phyloP scores from a whole-genome alignment of 805 yeast species.

The Candida orba region DNA sequence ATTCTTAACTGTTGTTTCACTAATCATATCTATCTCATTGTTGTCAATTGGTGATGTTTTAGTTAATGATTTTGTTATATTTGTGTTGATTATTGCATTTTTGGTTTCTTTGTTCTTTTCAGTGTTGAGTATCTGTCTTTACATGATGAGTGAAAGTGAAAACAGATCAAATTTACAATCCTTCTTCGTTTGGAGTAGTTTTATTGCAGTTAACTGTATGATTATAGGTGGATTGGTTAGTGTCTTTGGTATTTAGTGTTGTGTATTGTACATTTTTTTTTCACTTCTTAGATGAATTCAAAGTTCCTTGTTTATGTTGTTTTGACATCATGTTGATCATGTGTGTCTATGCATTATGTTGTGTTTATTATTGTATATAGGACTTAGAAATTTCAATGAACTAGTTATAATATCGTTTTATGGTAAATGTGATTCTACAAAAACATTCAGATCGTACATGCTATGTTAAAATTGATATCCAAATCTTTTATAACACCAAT shows the following conservation, averaged over 20 bases:
- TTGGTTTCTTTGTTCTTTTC: conserved; percentile 35
- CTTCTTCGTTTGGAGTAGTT: conserved; percentile 34
- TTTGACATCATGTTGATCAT: too few species aligned
- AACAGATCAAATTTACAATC: conserved; percentile 31
- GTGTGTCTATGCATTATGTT: too few species aligned
- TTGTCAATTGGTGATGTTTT: conserved; percentile 15
- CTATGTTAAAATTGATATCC: conserved; percentile 28
- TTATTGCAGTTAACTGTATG: conserved; percentile 32
- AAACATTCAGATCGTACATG: too few species aligned
- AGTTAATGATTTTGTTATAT: conserved; percentile 21
- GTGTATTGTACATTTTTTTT: too few species aligned
- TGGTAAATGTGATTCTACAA: too few species aligned
- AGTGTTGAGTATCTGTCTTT: conserved; percentile 37
- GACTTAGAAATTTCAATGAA: too few species aligned
- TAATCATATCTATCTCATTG: conserved; percentile 34
- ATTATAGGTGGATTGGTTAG: conserved; percentile 38
- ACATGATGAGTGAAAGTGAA: conserved; percentile 31
- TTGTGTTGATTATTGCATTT: conserved; percentile 34
- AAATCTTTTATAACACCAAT: conserved; percentile 36
- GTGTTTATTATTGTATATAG: too few species aligned
- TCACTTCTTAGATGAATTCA: neutral
- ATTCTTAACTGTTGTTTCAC: conserved; percentile 35
- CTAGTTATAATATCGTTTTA: too few species aligned
- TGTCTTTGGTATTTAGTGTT: conserved; percentile 19
- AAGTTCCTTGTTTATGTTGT: too few species aligned